Evolutionary conservation across 75 land plant genomes (phyloP).

Genomic region (Cupressus sempervirens): DNA sequence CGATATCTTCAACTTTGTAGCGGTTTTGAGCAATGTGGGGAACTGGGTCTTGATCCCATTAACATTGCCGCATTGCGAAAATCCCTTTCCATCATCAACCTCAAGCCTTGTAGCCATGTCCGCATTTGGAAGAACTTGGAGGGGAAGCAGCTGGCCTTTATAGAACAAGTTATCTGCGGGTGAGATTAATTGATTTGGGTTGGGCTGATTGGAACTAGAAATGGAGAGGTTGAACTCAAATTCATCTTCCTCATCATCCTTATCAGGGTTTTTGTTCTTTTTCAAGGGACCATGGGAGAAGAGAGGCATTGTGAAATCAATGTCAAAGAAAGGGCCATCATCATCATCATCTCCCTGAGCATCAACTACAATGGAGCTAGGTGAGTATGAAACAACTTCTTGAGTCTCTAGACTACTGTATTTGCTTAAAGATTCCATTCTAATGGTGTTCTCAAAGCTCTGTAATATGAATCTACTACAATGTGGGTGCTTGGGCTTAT

Average conservation of each 20-base stretch:
- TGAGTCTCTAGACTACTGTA: background rate
- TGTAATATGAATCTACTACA: background rate
- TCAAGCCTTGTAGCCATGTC: background rate
- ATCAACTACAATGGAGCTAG: background rate
- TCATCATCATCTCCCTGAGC: constrained; percentile 20
- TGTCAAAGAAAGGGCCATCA: constrained; percentile 61
- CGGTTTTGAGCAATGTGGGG: constrained; percentile 38
- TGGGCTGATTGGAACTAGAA: constrained; percentile 11
- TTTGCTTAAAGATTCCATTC: background rate
- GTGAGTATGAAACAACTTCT: background rate
- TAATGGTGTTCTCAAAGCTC: background rate
- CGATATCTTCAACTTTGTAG: constrained; percentile 48
- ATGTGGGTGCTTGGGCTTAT: background rate
- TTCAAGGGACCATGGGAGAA: constrained; percentile 30
- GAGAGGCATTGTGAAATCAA: constrained; percentile 44
- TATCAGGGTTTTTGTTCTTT: background rate
- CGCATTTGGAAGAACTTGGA: constrained; percentile 20
- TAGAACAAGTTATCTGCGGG: constrained; percentile 40
- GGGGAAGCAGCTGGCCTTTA: constrained; percentile 40
- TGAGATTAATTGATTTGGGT: constrained; percentile 18
- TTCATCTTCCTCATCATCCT: constrained; percentile 11
- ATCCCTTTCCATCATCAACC: constrained; percentile 12
- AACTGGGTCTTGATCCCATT: constrained; percentile 25
- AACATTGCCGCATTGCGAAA: background rate
- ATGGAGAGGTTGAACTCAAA: constrained; percentile 27